Percentiles rank a stretch among this genome's conserved stretches.
Evolutionary conservation across 2,329 filamentous ascomycete species (phyloP).

Genomic region (Mycogone perniciosa): DNA sequence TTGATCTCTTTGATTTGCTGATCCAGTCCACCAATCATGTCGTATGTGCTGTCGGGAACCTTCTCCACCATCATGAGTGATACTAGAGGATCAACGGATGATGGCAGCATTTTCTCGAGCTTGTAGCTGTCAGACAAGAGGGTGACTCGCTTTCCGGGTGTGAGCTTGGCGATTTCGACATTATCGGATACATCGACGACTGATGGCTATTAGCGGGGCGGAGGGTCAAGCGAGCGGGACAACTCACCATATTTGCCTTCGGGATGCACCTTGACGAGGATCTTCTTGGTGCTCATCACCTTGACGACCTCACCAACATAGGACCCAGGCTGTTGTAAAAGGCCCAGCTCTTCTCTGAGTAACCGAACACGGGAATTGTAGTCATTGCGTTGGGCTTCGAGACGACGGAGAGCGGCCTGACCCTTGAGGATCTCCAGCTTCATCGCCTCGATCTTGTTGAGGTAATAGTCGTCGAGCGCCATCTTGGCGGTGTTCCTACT

Average conservation of each 20-base stretch:
- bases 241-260: slow-evolving; percentile 96
- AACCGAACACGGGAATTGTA: slow-evolving; percentile 97
- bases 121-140: slow-evolving; percentile 97
- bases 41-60: slow-evolving; percentile 98
- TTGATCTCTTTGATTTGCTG: slow-evolving; percentile 99
- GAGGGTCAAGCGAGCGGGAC: neutral
- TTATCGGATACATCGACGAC: slow-evolving; percentile 93
- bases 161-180: slow-evolving; percentile 93
- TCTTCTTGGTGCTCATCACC: slow-evolving; percentile 99
- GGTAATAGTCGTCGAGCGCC: slow-evolving; percentile 99
- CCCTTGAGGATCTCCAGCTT: slow-evolving; percentile 99
- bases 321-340: slow-evolving; percentile 93
- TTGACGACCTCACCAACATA: slow-evolving; percentile 99
- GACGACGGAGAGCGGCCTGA: slow-evolving; percentile 85
- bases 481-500: slow-evolving; percentile 50
- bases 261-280: slow-evolving; percentile 96
- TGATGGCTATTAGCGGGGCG: slow-evolving; percentile 31
- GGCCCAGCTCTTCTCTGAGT: slow-evolving; percentile 87
- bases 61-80: slow-evolving; percentile 99
- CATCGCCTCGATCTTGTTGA: slow-evolving; percentile 99
- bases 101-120: slow-evolving; percentile 96
- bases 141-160: slow-evolving; percentile 93
- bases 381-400: slow-evolving; percentile 97
- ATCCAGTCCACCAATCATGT: slow-evolving; percentile 98
- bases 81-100: slow-evolving; percentile 94